Conservation (phyloP, 176 grass and related monocot genomes). For the Zea luxurians region DNA sequence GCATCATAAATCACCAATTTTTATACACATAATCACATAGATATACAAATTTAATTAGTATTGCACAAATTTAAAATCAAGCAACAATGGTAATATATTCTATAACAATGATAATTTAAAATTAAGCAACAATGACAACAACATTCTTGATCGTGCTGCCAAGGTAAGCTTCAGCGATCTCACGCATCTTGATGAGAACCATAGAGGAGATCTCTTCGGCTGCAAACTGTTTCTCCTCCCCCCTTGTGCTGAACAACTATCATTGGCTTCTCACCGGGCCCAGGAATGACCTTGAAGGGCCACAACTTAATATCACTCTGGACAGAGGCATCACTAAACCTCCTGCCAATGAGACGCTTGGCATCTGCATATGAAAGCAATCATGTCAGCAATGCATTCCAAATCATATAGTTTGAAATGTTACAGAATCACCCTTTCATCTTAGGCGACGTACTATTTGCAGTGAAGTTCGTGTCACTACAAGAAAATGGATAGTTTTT, state of each 20-base stretch:
- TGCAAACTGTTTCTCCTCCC: slow-evolving; percentile 65
- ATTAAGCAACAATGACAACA: no score
- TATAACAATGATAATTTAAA: no score
- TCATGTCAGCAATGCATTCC: not conserved
- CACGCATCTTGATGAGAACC: slow-evolving; percentile 65
- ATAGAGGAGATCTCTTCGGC: slow-evolving; percentile 61
- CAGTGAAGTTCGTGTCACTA: no score
- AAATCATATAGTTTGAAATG: not conserved
- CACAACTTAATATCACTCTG: slow-evolving; percentile 56
- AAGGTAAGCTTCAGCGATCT: slow-evolving; percentile 62
- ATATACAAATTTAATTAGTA: no score
- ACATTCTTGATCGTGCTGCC: slow-evolving; percentile 54
- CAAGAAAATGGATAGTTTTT: no score
- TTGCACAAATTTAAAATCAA: no score
- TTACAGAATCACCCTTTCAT: not conserved
- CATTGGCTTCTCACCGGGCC: slow-evolving; percentile 61
- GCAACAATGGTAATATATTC: no score
- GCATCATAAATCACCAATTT: no score
- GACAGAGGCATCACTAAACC: slow-evolving; percentile 50
- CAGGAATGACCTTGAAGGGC: slow-evolving; percentile 64
- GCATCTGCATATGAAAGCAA: slow-evolving; percentile 38
- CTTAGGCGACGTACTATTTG: no score
- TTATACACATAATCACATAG: no score
- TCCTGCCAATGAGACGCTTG: slow-evolving; percentile 60
- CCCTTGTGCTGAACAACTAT: slow-evolving; percentile 66